phyloP scores from a whole-genome alignment of 441 rosid species.

The Populus hybrid region DNA sequence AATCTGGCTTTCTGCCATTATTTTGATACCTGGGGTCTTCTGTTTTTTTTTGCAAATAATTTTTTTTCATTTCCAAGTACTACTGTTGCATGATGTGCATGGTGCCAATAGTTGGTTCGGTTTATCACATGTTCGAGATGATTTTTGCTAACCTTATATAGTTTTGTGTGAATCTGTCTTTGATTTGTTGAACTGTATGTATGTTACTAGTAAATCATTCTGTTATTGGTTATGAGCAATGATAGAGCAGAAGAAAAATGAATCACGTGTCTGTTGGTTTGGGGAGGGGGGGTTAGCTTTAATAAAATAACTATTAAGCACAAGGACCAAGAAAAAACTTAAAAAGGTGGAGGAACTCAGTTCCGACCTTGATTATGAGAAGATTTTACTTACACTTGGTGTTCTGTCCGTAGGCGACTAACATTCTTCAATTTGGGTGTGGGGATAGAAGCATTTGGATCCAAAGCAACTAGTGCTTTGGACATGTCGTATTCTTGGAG shows the following conservation, averaged over 20 bases:
- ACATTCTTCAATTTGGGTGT: conserved; percentile 72
- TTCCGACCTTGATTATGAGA: neutral
- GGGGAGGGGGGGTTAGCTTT: too few species aligned
- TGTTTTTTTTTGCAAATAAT: neutral
- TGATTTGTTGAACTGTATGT: conserved; percentile 8
- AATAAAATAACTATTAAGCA: neutral
- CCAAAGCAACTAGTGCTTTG: conserved; percentile 86
- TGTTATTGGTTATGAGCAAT: neutral
- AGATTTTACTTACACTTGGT: conserved; percentile 77
- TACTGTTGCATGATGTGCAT: neutral
- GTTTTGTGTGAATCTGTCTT: conserved; percentile 6
- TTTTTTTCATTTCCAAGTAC: neutral
- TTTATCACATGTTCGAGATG: neutral
- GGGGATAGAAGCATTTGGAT: conserved; percentile 68
- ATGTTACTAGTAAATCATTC: neutral
- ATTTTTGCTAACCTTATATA: neutral
- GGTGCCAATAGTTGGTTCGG: neutral
- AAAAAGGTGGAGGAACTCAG: neutral
- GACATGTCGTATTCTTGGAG: conserved; percentile 79
- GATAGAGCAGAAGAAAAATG: too few species aligned
- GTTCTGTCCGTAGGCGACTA: conserved; percentile 89
- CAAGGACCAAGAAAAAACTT: neutral
- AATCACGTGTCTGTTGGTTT: too few species aligned
- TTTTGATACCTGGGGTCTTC: neutral
- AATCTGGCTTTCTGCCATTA: neutral